Base-by-base conservation (phyloP, 495 filamentous ascomycete species). In the Penicillium bialowiezense region DNA sequence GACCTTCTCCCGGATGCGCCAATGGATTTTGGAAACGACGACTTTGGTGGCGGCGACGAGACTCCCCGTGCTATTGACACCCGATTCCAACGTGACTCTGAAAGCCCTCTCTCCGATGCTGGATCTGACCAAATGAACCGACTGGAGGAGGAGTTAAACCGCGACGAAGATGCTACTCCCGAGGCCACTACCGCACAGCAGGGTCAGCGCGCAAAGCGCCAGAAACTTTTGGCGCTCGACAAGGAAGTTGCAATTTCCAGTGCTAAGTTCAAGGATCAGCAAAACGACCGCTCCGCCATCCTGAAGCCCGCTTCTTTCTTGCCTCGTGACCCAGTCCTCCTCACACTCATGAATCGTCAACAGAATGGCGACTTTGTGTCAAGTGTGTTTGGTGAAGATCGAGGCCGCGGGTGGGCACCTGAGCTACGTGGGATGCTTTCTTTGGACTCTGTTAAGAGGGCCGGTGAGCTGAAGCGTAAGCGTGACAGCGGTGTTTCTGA, bases 401-500 rank as follows among this genome's bases (percentile, higher is more conserved):
- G 88, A 49, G 86, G 83, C 44, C 78, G 77, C 52, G 82, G 79
- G 19, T 95, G 89, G 89, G 93, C 93, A 10, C 93, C 91, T 3
- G 93, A 98, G 67, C 79, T 98, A 5, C 84, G 89, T 51, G 88
- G 84, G 7, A 77, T 98, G 43, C 67, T 97, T 19, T 92, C 89
- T 28, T 74, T 97, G 26, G 89, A 91, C 50, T 79, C 86, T 8
- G 81, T 96, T 14, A 81, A 84, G 46, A 82, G 80, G 39, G 77
- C 84, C 10, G 86, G 88, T 38, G 90, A 93, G 32, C 76, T 93
- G 38, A 98, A 97, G 80, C 74, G 95, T 44, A 98, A 98, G 77
- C 85, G 93, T 32, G 93, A 95, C 63, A 89, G 84, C 55, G 91
- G 89, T 8, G 80, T 95, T 44, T 86, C 87, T 26, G 89, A 91